Percentiles rank a stretch among this genome's conserved stretches.
phyloP scores from a whole-genome alignment of 257 asterid species.

The Nicotiana undulata region DNA sequence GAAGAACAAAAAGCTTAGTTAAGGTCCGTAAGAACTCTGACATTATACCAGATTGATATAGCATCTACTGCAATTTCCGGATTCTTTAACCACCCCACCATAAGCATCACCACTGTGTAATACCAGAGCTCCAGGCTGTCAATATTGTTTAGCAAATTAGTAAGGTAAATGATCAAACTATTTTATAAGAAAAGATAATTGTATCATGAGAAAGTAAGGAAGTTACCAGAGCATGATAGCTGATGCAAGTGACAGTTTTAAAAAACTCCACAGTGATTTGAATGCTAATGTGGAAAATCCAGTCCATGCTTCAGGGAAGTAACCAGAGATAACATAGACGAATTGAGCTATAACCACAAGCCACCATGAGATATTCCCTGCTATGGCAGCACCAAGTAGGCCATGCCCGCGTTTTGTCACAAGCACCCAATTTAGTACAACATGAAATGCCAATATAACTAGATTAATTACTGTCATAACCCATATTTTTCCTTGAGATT shows the following conservation, averaged over 20 bases:
- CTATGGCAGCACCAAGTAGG: slow-evolving; percentile 74
- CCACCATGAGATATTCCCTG: slow-evolving; percentile 78
- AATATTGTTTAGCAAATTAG: neutral
- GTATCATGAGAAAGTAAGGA: neutral
- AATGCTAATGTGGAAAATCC: slow-evolving; percentile 66
- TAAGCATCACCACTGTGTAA: slow-evolving; percentile 50
- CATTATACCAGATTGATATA: slow-evolving; percentile 52
- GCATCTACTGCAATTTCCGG: slow-evolving; percentile 76
- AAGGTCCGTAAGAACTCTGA: neutral
- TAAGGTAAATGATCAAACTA: neutral
- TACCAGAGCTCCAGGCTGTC: slow-evolving; percentile 85
- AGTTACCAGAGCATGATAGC: slow-evolving; percentile 82
- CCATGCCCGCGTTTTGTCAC: slow-evolving; percentile 41
- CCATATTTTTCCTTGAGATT: slow-evolving; percentile 78
- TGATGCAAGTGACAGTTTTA: slow-evolving; percentile 71
- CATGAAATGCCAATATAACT: slow-evolving; percentile 45
- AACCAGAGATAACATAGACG: slow-evolving; percentile 54
- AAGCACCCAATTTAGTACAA: slow-evolving; percentile 57
- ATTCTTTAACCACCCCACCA: slow-evolving; percentile 72
- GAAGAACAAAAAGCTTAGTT: neutral
- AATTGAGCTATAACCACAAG: slow-evolving; percentile 59
- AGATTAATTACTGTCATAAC: slow-evolving; percentile 60
- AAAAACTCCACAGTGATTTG: slow-evolving; percentile 42
- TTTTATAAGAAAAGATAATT: too few relatives aligned
- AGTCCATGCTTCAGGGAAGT: slow-evolving; percentile 67